Evolutionary conservation across 2,329 filamentous ascomycete species (phyloP).

Genomic region (Moelleriella libera): DNA sequence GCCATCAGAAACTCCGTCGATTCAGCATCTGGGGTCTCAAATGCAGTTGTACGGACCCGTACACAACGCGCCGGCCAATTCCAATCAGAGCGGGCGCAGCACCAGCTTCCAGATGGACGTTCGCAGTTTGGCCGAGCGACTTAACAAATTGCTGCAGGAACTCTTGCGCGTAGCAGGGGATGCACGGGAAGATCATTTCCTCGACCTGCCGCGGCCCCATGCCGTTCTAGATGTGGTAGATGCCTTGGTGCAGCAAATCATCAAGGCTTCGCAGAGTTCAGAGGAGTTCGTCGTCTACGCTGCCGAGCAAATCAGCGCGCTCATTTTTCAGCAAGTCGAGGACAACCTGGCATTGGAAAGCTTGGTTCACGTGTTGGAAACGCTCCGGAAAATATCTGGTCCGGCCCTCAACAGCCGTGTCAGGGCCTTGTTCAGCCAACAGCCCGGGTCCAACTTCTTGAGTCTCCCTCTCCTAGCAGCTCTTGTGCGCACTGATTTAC

Average conservation of each 20-base stretch:
- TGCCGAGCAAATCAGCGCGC: slow-evolving; percentile 42
- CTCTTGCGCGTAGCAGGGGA: slow-evolving; percentile 38
- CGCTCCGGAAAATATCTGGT: slow-evolving; percentile 44
- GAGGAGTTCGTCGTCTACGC: slow-evolving; percentile 46
- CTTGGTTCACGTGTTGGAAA: slow-evolving; percentile 47
- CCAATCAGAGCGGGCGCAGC: slow-evolving; percentile 34
- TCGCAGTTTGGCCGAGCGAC: slow-evolving; percentile 35
- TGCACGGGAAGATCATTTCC: slow-evolving; percentile 44
- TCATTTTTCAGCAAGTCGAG: slow-evolving; percentile 40
- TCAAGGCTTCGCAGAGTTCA: slow-evolving; percentile 46
- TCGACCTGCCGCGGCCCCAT: slow-evolving; percentile 43
- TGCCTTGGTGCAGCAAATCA: slow-evolving; percentile 45
- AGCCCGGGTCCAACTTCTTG: slow-evolving; percentile 40
- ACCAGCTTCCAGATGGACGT: slow-evolving; percentile 35
- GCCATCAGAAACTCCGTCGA: slow-evolving; percentile 42
- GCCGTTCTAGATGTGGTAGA: slow-evolving; percentile 49
- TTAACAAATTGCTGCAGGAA: slow-evolving; percentile 44
- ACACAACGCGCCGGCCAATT: slow-evolving; percentile 22
- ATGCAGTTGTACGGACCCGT: slow-evolving; percentile 40
- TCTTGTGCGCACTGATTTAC: slow-evolving; percentile 42
- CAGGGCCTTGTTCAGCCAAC: slow-evolving; percentile 39
- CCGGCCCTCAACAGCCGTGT: slow-evolving; percentile 40
- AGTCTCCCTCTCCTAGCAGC: slow-evolving; percentile 43
- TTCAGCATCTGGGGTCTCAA: slow-evolving; percentile 37
- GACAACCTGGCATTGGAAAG: slow-evolving; percentile 45